Evolutionary conservation across 331 rosid species (phyloP).

Genomic region (Prunus yedoensis): DNA sequence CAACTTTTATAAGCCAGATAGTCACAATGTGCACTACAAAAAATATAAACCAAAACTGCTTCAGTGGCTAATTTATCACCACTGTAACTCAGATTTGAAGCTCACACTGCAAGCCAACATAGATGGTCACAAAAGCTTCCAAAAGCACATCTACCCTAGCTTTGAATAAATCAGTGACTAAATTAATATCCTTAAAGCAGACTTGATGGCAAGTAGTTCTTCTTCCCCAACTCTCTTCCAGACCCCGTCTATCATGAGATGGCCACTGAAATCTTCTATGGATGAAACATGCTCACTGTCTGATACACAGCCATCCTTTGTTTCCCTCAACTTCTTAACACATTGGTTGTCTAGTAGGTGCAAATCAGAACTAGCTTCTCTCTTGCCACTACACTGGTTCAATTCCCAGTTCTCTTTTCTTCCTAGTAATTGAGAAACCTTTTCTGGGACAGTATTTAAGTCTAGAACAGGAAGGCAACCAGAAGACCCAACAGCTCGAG

Average conservation of each 20-base stretch:
- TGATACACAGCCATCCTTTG: constrained; percentile 25
- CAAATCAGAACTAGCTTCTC: constrained; percentile 48
- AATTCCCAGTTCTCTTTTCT: constrained; percentile 31
- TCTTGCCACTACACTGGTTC: constrained; percentile 35
- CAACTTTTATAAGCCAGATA: neutral
- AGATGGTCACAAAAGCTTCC: neutral
- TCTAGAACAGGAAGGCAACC: constrained; percentile 68
- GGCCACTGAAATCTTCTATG: constrained; percentile 31
- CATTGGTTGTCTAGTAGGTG: constrained; percentile 38
- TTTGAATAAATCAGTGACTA: constrained; percentile 22
- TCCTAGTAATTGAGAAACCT: constrained; percentile 25
- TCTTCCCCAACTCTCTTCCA: constrained; percentile 60
- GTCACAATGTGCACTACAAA: neutral
- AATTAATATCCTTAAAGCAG: constrained; percentile 45
- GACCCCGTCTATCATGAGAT: constrained; percentile 56
- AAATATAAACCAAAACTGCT: neutral
- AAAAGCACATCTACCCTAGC: neutral
- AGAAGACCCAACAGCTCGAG: constrained; percentile 60
- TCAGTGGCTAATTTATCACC: neutral
- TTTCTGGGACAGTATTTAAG: neutral
- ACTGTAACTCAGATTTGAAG: neutral
- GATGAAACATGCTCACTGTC: constrained; percentile 17
- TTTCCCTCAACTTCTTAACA: constrained; percentile 57
- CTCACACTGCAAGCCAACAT: neutral
- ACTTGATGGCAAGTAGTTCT: constrained; percentile 54